Base-by-base conservation (phyloP, 2,329 filamentous ascomycete genomes). In the Trichoderma brevicompactum region DNA sequence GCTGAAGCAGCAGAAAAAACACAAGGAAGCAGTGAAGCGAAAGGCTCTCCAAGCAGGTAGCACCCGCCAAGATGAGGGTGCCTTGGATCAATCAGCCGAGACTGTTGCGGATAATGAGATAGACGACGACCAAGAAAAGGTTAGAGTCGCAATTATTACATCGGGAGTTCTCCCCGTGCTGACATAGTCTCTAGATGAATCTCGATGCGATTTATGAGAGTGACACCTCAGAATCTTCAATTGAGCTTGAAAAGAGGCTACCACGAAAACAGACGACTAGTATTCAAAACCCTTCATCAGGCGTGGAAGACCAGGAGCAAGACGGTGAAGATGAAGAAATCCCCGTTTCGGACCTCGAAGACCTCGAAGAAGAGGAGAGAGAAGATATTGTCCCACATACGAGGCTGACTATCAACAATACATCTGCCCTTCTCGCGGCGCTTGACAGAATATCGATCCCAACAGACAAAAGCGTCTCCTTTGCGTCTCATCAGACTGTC, bases 361-460 rank as follows among this genome's bases (percentile, higher is more conserved):
- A 92, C 60, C 80, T 88, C 34, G 81, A 91, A 62, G 92, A 91
- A 19, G 91, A 92, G 69, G 93, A 96, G 72, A 90, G 87, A 72
- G 92, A 92, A 78, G 94, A 97, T 74, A 86, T 97, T 46, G 87
- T 96, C 68, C 92, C 93, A 15, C 91, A 96, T 80, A 92, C 95
- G 76, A 91, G 93, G 72, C 89, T 97, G 70, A 97, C 94, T 61
- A 98, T 98, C 81, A 97, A 99, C 85, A 99, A 99, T 82, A 94
- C 91, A 62, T 83, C 91, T 70, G 95, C 94, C 40, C 91, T 99
- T 59, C 86, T 87, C 70, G 84, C 91, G 70, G 88, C 92, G 12
- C 85, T 96, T 68, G 90, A 91, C 74, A 92, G 94, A 72, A 92
- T 96, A 76, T 70, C 77, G 46, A 81, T 95, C 60, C 87, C 91